These are phyloP conservation scores for Diplodia seriata DNA, from an alignment of 2,329 filamentous ascomycete genomes.

Conservation along the genomic window DNA sequence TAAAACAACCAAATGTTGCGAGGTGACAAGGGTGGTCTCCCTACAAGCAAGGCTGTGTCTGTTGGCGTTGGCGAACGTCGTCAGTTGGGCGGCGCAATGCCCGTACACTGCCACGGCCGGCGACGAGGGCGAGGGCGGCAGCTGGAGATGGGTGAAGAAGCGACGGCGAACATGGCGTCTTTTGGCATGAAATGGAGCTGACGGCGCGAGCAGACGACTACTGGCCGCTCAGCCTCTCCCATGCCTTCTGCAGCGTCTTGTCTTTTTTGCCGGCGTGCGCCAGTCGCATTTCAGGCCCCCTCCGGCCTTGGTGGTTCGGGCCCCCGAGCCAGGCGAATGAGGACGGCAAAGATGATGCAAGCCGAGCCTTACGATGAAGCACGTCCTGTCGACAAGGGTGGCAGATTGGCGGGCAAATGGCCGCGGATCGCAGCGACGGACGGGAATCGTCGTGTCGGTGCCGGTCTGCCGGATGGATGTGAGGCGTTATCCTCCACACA, in stretches of 20 bases:
- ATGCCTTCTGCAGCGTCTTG: not conserved
- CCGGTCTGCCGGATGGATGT: not conserved
- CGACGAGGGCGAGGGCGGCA: not conserved
- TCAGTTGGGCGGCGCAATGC: not conserved
- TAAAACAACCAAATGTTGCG: not conserved
- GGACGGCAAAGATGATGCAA: slow-evolving; percentile 15
- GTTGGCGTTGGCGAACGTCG: not conserved
- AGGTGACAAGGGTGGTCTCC: not conserved
- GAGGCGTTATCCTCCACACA: not conserved
- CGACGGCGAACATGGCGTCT: not conserved
- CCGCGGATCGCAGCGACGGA: not conserved
- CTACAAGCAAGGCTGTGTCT: slow-evolving; percentile 8
- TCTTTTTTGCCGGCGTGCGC: not conserved
- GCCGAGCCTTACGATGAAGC: slow-evolving; percentile 13
- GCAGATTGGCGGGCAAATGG: not conserved
- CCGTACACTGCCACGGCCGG: slow-evolving; percentile 1
- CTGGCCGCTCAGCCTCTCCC: not conserved
- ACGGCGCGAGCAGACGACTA: too few species aligned
- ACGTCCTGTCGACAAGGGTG: not conserved
- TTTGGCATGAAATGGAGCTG: not conserved
- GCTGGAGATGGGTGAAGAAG: not conserved
- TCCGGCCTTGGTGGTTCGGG: not conserved
- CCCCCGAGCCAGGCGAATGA: not conserved
- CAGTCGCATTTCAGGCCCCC: not conserved
- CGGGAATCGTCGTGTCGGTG: not conserved